Evolutionary conservation across 345 rosid species (phyloP), one percentile per base, ranked within the genome.

Genomic region (Boechera retrofracta): DNA sequence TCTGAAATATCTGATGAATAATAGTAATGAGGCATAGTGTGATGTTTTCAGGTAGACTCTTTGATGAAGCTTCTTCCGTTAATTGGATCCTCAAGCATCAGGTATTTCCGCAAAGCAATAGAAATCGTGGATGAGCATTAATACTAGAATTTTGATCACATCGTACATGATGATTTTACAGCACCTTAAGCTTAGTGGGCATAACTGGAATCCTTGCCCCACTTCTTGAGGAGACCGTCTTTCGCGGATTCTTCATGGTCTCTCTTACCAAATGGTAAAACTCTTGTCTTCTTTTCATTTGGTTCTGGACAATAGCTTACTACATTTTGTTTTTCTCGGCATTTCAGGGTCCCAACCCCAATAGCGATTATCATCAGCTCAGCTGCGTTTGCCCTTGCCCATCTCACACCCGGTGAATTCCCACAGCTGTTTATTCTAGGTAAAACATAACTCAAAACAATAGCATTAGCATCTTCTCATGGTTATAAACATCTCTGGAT

Each of bases 181-280:
- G 98, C 86, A 92, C 98, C 61, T 92, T 92, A 69, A 90, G 93
- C 85, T 84, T 95, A 87, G 76, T 95, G 67, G 97, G 89, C 41
- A 79, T 92, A 74, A 92, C 97, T 10, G 98, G 98, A 55, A 63
- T 92, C 83, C 85, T 92, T 74, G 99, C 99, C 73, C 99, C 99
- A 54, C 55, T 95, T 71, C 92, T 95, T 38, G 99, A 95, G 81
- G 99, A 95, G 84, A 90, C 91, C 4, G 83, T 95, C 13, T 94
- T 95, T 81, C 97, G 99, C 69, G 99, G 98, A 44, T 95, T 95
- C 84, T 86, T 95, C 58, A 87, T 95, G 99, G 91, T 87, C 56
- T 86, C 97, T 56, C 80, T 95, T 57, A 95, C 99, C 73, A 95
- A 90, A 82, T 95, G 99, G 99, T 92, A 69, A 74, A 32, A 60